Base-by-base conservation (phyloP, 2,329 filamentous ascomycete species). In the Ceratocystis alfenasii region DNA sequence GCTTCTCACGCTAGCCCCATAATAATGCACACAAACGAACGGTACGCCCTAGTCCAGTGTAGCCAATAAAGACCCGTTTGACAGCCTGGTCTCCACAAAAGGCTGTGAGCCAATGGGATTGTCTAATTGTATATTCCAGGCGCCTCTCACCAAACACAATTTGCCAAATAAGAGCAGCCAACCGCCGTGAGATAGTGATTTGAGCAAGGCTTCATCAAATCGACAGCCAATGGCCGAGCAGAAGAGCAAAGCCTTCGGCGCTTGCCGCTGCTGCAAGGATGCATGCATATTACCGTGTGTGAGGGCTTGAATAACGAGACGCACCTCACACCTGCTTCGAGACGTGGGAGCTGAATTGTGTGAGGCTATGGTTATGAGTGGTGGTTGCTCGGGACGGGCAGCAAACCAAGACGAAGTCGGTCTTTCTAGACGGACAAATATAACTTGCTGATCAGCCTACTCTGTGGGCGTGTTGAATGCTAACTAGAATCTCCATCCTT, bases 121-220 rank as follows among this genome's bases (percentile, higher is more conserved):
- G 28, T 28, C 8, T 17, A 1, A 17, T 36, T 33, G 55, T 59
- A 59, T 59, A 59, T 59, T 36, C 48, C 30, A 28, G 55, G 55
- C 55, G 55, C 55, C 55, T 59, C 28, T 33, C 15, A 30, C 28
- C 55, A 59, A 6, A n/a, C 55, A 33, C 28, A 7, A 8, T n/a
- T n/a, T 59, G 25, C 15, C 12, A 28, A 25, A 25, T 59, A 28
- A 22, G 30, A n/a, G 28, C 55, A 59, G 33, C 55, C 55, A 59
- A 59, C 55, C 55, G 55, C 55, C 55, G 55, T 36, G 30, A 15
- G 17, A n/a, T 59, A 10, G 55, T n/a, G 55, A 59, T 59, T 28
- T 59, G 55, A 20, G 33, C 12, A 59, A 59, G 55, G 28, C 55
- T 17, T 59, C 15, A 5, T 30, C 28, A 59, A 36, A 30, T 8